Base-by-base conservation (phyloP, 2,329 filamentous ascomycete species). In the Ophiosphaerella herpotricha region DNA sequence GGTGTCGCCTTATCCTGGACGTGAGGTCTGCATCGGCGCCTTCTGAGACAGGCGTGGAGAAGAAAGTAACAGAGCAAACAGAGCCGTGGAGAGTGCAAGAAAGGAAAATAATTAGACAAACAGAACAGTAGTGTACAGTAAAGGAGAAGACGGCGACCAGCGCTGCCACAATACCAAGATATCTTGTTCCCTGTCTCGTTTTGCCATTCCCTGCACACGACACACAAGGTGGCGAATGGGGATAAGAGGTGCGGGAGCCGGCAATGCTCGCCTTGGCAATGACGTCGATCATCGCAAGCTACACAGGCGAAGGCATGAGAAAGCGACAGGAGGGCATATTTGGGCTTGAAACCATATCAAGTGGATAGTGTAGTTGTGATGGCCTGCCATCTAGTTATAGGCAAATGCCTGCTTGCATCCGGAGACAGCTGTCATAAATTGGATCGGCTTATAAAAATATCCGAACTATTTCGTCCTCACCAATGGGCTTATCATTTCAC, bases 1-100 rank as follows among this genome's bases (percentile, higher is more conserved):
- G 34, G 41, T 23, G 45, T 12, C 12, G 32, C 33, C 29, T 36
- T 52, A 55, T 33, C 13, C 38, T 7, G 21, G 29, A 12, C 24
- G 11, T 34, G 38, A 46, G 32, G 45, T 48, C 51, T 54, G 57
- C 56, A 61, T 56, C 45, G 52, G 53, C 39, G 54, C 46, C 49
- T 41, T 46, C 26, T 29, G 26, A 18, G 36, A 29, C 21, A 26
- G 39, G 24, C 21, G 18, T 41, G 12, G 26, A n/a, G 12, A n/a
- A 26, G 24, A 39, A 39, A 41, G 26, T 8, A 41, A 41, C 2
- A 41, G 21, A 12, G 38, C 2, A 7, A 40, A 24, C 38, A 40
- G 21, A 26, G 21, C 16, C 21, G 16, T 3, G 24, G 2, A 4
- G 7, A 24, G 13, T 24, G 14, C 21, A n/a, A 7, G n/a, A n/a